Base-by-base conservation (phyloP, 2,329 filamentous ascomycete species). In the Ophiocordyceps unilateralis region DNA sequence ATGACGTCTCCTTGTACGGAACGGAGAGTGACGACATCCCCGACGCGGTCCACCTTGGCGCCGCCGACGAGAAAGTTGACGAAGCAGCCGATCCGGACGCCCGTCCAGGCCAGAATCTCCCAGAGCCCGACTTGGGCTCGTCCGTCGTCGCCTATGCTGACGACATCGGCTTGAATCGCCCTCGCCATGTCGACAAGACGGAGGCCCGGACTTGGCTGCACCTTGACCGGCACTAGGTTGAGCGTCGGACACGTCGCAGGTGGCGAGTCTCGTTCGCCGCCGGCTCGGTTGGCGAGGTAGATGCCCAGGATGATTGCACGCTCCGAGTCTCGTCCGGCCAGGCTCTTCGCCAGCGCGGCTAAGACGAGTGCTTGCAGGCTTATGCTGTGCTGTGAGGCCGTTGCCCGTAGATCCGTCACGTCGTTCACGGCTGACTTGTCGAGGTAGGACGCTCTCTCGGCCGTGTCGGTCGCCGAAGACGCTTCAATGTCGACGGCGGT, bases 271-370 rank as follows among this genome's bases (percentile, higher is more conserved):
- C 68, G 62, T 3, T 69, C n/a, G n/a, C n/a, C 62, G 9, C 69
- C 59, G 0, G 71, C 69, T 42, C 86, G 74, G 56, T 93, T 93
- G 37, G 86, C 83, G 9, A 93, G 72, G 57, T 94, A 95, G 20
- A 94, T 60, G 2, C 87, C 88, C 41, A 94, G 69, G 0, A 85
- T 61, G 2, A 83, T 48, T n/a, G 43, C 40, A 2, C 39, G 21
- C 9, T 38, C 40, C 15, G 28, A n/a, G 2, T 32, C 58, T 34
- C 74, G 64, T 6, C 53, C 49, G 40, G 58, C 52, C 2, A 64
- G 53, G 11, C 58, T 53, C 47, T 69, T 73, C 3, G 82, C 75
- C 48, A 81, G 83, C 0, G 72, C 67, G 0, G 85, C 84, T 44
- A 93, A 75, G 56, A 94, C 78, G 0, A 91, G 56, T 0, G 83